phyloP scores from a whole-genome alignment of 2,329 filamentous ascomycete species.

The Tothia fuscella region DNA sequence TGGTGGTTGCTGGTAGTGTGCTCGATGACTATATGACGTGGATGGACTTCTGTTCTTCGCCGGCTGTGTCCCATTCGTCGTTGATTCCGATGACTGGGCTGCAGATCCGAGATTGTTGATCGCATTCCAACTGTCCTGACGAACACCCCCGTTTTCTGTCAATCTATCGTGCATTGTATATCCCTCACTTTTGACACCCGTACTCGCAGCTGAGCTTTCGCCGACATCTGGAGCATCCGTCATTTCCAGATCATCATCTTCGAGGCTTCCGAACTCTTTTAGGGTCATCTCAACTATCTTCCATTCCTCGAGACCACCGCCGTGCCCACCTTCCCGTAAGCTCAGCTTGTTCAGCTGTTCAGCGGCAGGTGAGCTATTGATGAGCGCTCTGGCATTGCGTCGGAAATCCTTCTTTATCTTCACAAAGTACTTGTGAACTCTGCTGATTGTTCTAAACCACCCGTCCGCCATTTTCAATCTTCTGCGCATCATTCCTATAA shows the following conservation, averaged over 20 bases:
- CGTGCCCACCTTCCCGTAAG: conserved; percentile 31
- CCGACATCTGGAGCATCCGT: conserved; percentile 16
- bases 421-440: conserved; percentile 43
- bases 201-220: conserved; percentile 10
- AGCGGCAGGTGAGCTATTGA: background rate
- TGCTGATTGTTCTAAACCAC: conserved; percentile 42
- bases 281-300: conserved; percentile 28
- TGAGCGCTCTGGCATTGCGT: conserved; percentile 21
- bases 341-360: conserved; percentile 20
- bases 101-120: conserved; percentile 24
- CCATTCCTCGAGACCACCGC: conserved; percentile 46
- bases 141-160: conserved; percentile 11
- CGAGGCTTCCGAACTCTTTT: conserved; percentile 24
- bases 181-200: conserved; percentile 22
- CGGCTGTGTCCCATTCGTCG: background rate
- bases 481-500: conserved; percentile 40
- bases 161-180: conserved; percentile 13
- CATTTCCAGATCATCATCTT: conserved; percentile 27
- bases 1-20: background rate
- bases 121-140: conserved; percentile 27
- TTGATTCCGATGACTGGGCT: background rate
- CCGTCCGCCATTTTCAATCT: conserved; percentile 45
- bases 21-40: background rate
- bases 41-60: background rate
- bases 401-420: conserved; percentile 39